These are phyloP conservation scores for Misopates orontium DNA, from an alignment of 257 asterid species.

Conservation along the genomic window DNA sequence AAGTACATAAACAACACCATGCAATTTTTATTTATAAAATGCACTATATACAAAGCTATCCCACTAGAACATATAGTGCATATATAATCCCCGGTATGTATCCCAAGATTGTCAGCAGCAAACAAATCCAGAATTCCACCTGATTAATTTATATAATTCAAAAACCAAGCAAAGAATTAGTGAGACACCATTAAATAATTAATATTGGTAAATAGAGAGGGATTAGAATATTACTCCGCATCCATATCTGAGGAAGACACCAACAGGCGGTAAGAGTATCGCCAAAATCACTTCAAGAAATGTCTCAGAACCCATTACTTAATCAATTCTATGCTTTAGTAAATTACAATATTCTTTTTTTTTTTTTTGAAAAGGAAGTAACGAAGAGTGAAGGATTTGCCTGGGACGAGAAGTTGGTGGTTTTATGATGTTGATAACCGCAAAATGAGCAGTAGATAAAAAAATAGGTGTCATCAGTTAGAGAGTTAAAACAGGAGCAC, in stretches of 20 bases:
- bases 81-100: conserved; percentile 85
- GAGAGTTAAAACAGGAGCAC: not conserved
- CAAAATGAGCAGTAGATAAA: too few species aligned
- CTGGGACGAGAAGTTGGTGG: too few species aligned
- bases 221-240: conserved; percentile 57
- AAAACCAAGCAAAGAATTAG: not conserved
- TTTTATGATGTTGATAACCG: too few species aligned
- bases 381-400: too few species aligned
- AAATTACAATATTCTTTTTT: too few species aligned
- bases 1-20: too few species aligned
- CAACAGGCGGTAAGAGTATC: conserved; percentile 84
- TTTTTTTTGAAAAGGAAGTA: too few species aligned
- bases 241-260: conserved; percentile 92
- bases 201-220: not conserved
- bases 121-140: conserved; percentile 85
- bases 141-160: conserved; percentile 26
- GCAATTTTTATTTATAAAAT: too few species aligned
- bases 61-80: conserved; percentile 73
- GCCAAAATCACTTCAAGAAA: conserved; percentile 81
- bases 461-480: not conserved
- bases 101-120: conserved; percentile 81
- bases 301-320: conserved; percentile 81
- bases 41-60: too few species aligned
- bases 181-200: not conserved
- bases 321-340: too few species aligned